These are phyloP conservation scores for Melanopsichium pennsylvanicum DNA, from an alignment of 1,284 basidiomycete species.

Conservation along the genomic window DNA sequence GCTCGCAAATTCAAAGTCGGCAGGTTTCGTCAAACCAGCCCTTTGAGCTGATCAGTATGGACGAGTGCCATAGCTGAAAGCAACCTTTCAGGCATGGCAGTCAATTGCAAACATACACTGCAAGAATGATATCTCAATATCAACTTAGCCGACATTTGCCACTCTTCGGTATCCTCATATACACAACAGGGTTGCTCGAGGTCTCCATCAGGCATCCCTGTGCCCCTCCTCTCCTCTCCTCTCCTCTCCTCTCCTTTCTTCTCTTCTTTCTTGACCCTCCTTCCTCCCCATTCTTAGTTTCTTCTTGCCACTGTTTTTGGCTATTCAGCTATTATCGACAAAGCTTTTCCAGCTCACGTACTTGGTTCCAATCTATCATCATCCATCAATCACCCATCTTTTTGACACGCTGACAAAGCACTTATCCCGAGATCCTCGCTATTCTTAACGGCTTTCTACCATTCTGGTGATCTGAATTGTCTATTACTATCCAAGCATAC, in stretches of 20 bases:
- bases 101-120: no score
- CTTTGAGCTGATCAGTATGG: not conserved
- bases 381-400: slow-evolving; percentile 4
- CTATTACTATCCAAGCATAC: no score
- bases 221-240: not conserved
- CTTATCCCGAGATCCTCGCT: not conserved
- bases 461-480: no score
- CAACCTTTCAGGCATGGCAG: not conserved
- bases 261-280: not conserved
- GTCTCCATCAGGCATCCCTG: no score
- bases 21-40: slow-evolving; percentile 9
- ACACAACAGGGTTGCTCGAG: not conserved
- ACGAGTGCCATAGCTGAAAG: not conserved
- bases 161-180: no score
- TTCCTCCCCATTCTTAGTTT: not conserved
- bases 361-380: not conserved
- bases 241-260: not conserved
- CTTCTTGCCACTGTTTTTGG: not conserved
- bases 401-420: slow-evolving; percentile 8
- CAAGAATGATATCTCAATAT: not conserved
- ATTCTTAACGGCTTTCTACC: no score
- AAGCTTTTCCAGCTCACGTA: not conserved
- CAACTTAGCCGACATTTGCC: no score
- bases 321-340: not conserved
- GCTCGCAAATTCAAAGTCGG: slow-evolving; percentile 1